Evolutionary conservation across 202 grass and related monocot genomes (phyloP), one percentile per base, ranked within the genome.

Genomic region (Musa balbisiana): DNA sequence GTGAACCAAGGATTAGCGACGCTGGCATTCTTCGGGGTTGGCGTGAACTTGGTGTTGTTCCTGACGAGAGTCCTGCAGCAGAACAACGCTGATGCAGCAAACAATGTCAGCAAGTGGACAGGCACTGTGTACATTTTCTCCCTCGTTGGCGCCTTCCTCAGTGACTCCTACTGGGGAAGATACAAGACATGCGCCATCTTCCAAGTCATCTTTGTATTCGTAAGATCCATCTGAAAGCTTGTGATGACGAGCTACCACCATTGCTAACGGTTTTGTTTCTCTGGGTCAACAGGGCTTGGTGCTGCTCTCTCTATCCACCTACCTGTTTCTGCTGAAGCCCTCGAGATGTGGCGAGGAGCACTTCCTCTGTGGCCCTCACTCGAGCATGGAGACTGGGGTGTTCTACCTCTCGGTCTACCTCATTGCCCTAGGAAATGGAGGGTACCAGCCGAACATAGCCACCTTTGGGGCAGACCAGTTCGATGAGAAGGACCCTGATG

Each of bases 391-490:
- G 21, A 49, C 53, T 24, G 33, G 33, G 21, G 9, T 79, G 51
- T 74, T 74, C 52, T 71, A 69, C 16, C 51, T 85, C 15, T 54
- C 72, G 1, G 62, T 82, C 22, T 86, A 86, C 67, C 22, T 86
- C 27, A 52, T 86, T 20, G 79, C 84, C 10, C 12, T 86, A 15
- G 84, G 84, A 71, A 73, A 66, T 71, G 84, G 84, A 43, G 74
- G 70, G 51, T 79, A 78, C 51, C 77, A 82, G 73, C 84, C 84
- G 12, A 79, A 76, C 73, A 69, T 82, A 68, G 72, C 75, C 2
- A 66, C 80, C 15, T 82, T 86, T 43, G 84, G 84, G 49, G 78
- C 84, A 53, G 71, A 86, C 60, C 84, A 86, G 64, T 82, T 86
- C 17, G 54, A 76, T 29, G 62, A 78, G 9, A 68, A 72, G 23